These are phyloP conservation scores for Suillus subluteus DNA, from an alignment of 768 basidiomycete genomes.

Conservation along the genomic window DNA sequence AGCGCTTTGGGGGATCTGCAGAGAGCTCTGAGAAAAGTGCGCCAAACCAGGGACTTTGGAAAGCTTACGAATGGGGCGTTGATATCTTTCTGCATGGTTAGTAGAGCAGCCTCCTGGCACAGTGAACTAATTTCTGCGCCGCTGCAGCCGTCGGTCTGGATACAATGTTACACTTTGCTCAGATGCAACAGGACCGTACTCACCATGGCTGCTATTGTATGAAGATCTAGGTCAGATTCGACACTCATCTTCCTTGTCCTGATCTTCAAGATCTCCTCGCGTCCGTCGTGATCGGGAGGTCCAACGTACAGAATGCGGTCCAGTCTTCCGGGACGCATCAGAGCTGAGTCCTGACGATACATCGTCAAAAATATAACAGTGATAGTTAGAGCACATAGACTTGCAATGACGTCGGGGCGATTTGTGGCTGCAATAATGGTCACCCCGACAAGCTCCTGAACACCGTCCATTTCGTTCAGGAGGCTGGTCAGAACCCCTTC, in stretches of 20 bases:
- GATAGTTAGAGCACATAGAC: constrained; percentile 32
- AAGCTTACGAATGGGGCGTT: constrained; percentile 69
- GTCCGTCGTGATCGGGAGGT: constrained; percentile 78
- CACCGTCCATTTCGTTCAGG: constrained; percentile 98
- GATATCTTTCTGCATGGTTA: constrained; percentile 90
- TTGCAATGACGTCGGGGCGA: constrained; percentile 86
- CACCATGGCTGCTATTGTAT: constrained; percentile 72
- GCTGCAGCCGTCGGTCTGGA: constrained; percentile 91
- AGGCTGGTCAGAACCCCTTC: constrained; percentile 93
- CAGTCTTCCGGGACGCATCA: constrained; percentile 93
- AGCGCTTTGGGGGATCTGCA: constrained; percentile 73
- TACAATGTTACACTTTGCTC: constrained; percentile 5
- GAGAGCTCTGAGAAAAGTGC: constrained; percentile 4
- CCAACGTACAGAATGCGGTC: constrained; percentile 95
- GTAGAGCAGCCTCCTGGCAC: constrained; percentile 94
- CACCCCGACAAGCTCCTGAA: constrained; percentile 94
- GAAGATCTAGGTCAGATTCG: constrained; percentile 66
- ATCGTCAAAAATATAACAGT: background rate
- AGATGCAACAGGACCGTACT: constrained; percentile 20
- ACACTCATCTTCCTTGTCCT: constrained; percentile 81
- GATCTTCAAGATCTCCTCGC: constrained; percentile 86
- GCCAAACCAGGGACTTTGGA: background rate
- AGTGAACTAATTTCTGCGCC: constrained; percentile 92
- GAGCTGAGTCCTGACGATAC: constrained; percentile 76
- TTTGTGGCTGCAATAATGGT: constrained; percentile 97